A percentile compares a stretch with the other conserved stretches of the same genome.
Conservation (phyloP, 768 basidiomycete genomes). For the Hygrocybe punicea region DNA sequence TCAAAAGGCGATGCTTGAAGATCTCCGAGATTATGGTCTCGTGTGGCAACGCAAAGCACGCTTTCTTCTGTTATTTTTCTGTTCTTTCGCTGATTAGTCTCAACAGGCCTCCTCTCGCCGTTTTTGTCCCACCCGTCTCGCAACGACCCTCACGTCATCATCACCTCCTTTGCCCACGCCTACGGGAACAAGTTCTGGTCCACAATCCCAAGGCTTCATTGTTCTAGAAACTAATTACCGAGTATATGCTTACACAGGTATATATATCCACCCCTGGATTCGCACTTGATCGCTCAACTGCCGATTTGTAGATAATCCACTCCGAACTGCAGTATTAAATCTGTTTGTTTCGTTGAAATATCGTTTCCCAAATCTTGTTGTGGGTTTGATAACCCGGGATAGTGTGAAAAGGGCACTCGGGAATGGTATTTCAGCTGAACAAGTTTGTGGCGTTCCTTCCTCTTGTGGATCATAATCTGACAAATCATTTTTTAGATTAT, state of each 20-base stretch:
- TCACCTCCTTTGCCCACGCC: constrained; percentile 74
- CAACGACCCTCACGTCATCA: constrained; percentile 91
- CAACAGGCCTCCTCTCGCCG: constrained; percentile 65
- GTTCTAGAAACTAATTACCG: constrained; percentile 98
- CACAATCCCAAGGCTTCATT: constrained; percentile 78
- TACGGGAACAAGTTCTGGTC: constrained; percentile 51
- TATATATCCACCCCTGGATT: constrained; percentile 12
- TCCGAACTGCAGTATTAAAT: constrained; percentile 94
- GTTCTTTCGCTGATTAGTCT: constrained; percentile 26
- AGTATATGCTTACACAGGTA: constrained; percentile 96
- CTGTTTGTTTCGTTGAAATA: constrained; percentile 90
- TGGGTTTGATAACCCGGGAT: constrained; percentile 91
- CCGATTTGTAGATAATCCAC: constrained; percentile 70
- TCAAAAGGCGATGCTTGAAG: constrained; percentile 83
- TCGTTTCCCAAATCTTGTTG: constrained; percentile 95
- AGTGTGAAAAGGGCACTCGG: constrained; percentile 91
- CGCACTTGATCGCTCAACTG: constrained; percentile 12
- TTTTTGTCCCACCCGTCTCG: constrained; percentile 91
- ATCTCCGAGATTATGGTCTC: constrained; percentile 91
- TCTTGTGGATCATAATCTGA: constrained; percentile 16
- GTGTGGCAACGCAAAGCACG: constrained; percentile 80
- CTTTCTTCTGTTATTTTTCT: constrained; percentile 18
- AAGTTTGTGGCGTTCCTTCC: constrained; percentile 50
- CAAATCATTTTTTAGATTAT: constrained; percentile 66
- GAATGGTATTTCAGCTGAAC: constrained; percentile 95